Evolutionary conservation across 495 filamentous ascomycete genomes (phyloP).

Genomic region (Tuber brumale): DNA sequence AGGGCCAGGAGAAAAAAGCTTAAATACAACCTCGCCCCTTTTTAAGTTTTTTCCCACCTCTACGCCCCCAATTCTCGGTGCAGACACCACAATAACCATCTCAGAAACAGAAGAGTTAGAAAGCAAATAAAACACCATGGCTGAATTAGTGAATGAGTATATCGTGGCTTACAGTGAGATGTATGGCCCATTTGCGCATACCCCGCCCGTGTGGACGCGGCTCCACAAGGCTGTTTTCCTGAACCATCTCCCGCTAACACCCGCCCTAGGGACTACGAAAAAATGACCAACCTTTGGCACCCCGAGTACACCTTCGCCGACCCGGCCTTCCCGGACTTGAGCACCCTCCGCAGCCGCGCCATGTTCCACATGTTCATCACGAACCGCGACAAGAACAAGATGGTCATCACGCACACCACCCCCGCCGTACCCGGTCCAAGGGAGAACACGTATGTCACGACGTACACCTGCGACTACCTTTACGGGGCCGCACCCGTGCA

Average conservation of each 20-base stretch:
- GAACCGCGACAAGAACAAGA: slow-evolving; percentile 8
- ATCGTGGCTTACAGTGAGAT: slow-evolving; percentile 20
- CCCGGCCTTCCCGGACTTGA: slow-evolving; percentile 18
- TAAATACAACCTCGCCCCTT: not conserved
- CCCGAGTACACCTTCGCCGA: slow-evolving; percentile 28
- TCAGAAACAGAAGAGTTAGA: not conserved
- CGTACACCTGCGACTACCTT: slow-evolving; percentile 24
- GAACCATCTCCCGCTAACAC: not conserved
- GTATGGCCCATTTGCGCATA: slow-evolving; percentile 5
- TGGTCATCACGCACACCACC: slow-evolving; percentile 10
- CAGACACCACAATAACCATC: not conserved
- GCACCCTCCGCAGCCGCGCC: slow-evolving; percentile 8
- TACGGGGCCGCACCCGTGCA: slow-evolving; percentile 11
- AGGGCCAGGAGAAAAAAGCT: not conserved
- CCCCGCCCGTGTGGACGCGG: not conserved
- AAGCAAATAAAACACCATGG: slow-evolving; percentile 7
- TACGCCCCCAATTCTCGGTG: not conserved
- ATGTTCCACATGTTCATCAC: slow-evolving; percentile 29
- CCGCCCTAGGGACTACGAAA: slow-evolving; percentile 18
- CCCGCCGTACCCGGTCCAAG: slow-evolving; percentile 12
- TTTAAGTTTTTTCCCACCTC: not conserved
- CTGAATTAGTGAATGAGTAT: slow-evolving; percentile 21
- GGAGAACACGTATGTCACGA: slow-evolving; percentile 11
- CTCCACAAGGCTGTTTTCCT: not conserved
- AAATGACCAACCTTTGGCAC: slow-evolving; percentile 20